phyloP scores from a whole-genome alignment of 2,329 filamentous ascomycete genomes.

The Fusarium clavum region DNA sequence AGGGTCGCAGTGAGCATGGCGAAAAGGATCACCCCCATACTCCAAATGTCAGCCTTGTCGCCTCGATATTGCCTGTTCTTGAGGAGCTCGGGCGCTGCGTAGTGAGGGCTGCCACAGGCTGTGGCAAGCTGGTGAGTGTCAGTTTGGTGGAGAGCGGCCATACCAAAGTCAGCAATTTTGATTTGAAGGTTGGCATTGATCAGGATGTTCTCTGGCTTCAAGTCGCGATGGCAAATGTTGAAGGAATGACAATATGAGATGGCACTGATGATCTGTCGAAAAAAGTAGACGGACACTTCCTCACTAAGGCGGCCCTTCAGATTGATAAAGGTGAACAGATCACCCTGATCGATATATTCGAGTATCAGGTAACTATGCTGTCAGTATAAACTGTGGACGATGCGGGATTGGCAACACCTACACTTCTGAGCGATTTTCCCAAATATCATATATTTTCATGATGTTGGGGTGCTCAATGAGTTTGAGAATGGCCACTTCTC shows the following conservation, averaged over 20 bases:
- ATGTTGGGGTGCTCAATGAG: constrained; percentile 95
- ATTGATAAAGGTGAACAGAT: constrained; percentile 89
- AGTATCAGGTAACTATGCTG: constrained; percentile 85
- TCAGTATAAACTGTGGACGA: constrained; percentile 14
- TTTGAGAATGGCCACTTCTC: constrained; percentile 97
- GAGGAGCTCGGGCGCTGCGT: constrained; percentile 93
- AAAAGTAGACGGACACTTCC: constrained; percentile 83
- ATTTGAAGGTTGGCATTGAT: constrained; percentile 80
- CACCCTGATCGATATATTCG: constrained; percentile 83
- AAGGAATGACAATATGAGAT: constrained; percentile 93
- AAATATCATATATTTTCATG: constrained; percentile 94
- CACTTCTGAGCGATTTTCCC: constrained; percentile 97
- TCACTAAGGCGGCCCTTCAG: constrained; percentile 79
- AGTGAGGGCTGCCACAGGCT: constrained; percentile 95
- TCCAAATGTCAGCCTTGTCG: constrained; percentile 93
- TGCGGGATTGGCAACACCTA: constrained; percentile 55
- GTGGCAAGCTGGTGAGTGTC: constrained; percentile 83
- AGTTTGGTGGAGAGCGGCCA: constrained; percentile 91
- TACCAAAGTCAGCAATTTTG: constrained; percentile 97
- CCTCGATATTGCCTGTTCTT: constrained; percentile 82
- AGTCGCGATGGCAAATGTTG: constrained; percentile 94
- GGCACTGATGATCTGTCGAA: constrained; percentile 92
- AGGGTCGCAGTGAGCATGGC: constrained; percentile 86
- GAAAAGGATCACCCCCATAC: constrained; percentile 88
- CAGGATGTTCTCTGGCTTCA: constrained; percentile 97